Percentiles rank a stretch among this genome's conserved stretches.
phyloP scores from a whole-genome alignment of 106 monocot genomes.

The Dendrobium catenatum region DNA sequence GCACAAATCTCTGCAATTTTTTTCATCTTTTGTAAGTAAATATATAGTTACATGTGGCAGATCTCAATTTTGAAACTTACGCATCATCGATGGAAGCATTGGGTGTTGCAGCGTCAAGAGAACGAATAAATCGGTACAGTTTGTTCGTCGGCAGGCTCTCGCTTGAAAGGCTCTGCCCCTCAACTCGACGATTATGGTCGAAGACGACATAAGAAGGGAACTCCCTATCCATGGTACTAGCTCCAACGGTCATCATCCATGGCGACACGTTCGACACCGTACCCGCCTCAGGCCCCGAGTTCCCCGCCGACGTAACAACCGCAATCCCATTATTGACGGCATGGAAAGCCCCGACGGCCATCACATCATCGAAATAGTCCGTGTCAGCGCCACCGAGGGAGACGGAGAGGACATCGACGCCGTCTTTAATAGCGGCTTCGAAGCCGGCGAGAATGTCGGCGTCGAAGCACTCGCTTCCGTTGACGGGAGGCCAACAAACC shows the following conservation, averaged over 20 bases:
- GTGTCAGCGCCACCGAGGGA: constrained; percentile 27
- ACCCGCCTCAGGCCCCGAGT: constrained; percentile 10
- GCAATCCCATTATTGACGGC: constrained; percentile 20
- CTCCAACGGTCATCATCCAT: constrained; percentile 27
- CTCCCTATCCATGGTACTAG: constrained; percentile 29
- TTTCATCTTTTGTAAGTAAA: not conserved
- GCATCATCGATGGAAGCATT: constrained; percentile 14
- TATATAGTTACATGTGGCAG: too few species aligned
- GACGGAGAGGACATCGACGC: constrained; percentile 44
- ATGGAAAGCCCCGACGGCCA: constrained; percentile 25
- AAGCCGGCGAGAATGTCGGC: constrained; percentile 43
- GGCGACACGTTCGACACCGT: constrained; percentile 17
- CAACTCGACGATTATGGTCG: not conserved
- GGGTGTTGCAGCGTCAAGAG: constrained; percentile 1
- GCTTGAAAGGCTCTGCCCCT: constrained; percentile 31
- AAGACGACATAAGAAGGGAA: constrained; percentile 16
- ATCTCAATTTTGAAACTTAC: constrained; percentile 1
- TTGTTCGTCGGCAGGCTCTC: constrained; percentile 7
- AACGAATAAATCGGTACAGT: constrained; percentile 18
- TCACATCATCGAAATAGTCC: constrained; percentile 12
- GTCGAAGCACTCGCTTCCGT: constrained; percentile 24
- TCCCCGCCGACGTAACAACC: constrained; percentile 22
- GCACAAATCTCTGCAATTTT: constrained; percentile 23
- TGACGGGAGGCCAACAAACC: constrained; percentile 19
- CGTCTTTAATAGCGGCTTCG: constrained; percentile 39